phyloP scores from a whole-genome alignment of 192 early-diverging fungal genomes.

The Backusella mclennaniae region DNA sequence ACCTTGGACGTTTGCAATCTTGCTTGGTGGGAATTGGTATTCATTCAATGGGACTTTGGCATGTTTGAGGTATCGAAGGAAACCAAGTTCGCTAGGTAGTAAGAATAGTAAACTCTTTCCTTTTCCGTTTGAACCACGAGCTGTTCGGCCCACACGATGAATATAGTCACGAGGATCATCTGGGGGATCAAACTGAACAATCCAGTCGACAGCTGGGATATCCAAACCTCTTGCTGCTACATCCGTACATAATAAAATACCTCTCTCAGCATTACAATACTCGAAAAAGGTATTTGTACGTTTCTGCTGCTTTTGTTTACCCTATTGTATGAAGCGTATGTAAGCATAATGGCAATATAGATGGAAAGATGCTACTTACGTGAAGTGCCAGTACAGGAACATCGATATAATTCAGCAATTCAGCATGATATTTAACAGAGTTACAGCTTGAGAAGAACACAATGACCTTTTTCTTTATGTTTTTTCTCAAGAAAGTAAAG shows the following conservation, averaged over 20 bases:
- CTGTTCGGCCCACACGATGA: conserved; percentile 95
- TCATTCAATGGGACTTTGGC: conserved; percentile 99
- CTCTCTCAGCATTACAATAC: conserved; percentile 93
- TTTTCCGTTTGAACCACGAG: conserved; percentile 75
- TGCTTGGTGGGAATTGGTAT: conserved; percentile 94
- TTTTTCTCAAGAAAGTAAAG: conserved; percentile 96
- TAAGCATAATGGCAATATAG: not conserved
- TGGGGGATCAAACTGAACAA: conserved; percentile 99
- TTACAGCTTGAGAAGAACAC: conserved; percentile 99
- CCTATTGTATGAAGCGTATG: conserved; percentile 35
- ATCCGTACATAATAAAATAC: conserved; percentile 94
- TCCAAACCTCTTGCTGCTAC: conserved; percentile 98
- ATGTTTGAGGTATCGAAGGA: conserved; percentile 96
- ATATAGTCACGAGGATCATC: conserved; percentile 99
- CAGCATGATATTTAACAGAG: conserved; percentile 96
- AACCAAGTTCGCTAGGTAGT: conserved; percentile 90
- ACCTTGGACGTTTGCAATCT: conserved; percentile 96
- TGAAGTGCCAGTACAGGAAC: conserved; percentile 97
- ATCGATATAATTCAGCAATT: conserved; percentile 99
- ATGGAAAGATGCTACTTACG: conserved; percentile 41
- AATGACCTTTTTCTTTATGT: conserved; percentile 97
- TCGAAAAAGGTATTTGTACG: conserved; percentile 99
- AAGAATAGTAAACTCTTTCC: conserved; percentile 95
- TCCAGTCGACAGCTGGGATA: conserved; percentile 98
- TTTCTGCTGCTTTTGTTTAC: conserved; percentile 97